Conservation (phyloP, 345 rosid genomes). For the Syzygium grande region DNA sequence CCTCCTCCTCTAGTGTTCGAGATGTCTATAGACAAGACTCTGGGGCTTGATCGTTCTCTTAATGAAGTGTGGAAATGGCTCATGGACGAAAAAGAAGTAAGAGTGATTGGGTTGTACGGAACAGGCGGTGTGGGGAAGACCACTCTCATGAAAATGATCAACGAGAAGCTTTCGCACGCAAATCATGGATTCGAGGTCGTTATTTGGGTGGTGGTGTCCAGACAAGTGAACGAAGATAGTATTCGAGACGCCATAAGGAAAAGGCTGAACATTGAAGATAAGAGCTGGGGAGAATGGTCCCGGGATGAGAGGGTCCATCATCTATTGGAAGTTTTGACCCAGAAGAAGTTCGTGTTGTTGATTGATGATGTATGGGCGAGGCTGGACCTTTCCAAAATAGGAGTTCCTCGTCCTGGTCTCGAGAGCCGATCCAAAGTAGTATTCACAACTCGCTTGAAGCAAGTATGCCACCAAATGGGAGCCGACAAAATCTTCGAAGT, state of each 20-base stretch:
- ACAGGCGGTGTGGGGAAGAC: not conserved
- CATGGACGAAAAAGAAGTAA: not conserved
- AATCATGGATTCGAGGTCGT: too few relatives aligned
- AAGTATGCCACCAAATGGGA: fast-evolving
- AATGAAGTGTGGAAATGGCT: not conserved
- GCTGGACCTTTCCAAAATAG: not conserved
- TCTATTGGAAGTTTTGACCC: fast-evolving
- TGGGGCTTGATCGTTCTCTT: not conserved
- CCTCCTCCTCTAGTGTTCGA: too few relatives aligned
- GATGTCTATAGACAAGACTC: not conserved
- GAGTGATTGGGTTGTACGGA: not conserved
- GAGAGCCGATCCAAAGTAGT: fast-evolving
- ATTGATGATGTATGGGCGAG: not conserved
- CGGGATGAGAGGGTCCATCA: not conserved
- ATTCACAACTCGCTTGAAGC: fast-evolving
- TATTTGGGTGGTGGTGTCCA: not conserved
- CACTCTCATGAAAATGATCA: not conserved
- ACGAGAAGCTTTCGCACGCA: fast-evolving
- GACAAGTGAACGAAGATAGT: fast-evolving
- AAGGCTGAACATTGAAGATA: fast-evolving
- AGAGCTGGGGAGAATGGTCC: fast-evolving
- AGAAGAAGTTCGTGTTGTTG: not conserved
- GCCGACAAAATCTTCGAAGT: fast-evolving
- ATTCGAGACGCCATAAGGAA: not conserved
- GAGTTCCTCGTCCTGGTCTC: fast-evolving